phyloP scores from a whole-genome alignment of 2,329 filamentous ascomycete species.

The Talaromyces marneffei region DNA sequence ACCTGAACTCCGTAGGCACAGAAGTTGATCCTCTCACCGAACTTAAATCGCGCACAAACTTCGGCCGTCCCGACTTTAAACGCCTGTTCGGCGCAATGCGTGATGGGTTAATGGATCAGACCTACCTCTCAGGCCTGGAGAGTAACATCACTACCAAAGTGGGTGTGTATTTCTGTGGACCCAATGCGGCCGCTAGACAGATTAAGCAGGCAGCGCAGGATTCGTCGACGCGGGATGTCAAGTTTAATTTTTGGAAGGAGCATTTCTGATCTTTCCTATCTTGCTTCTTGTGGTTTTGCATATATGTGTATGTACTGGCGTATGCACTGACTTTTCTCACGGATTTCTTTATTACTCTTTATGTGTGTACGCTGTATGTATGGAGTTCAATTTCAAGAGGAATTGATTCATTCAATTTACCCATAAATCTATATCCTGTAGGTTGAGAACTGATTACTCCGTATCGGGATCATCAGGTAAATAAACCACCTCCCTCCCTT shows the following conservation, averaged over 20 bases:
- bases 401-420: conserved; percentile 8
- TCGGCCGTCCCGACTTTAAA: conserved; percentile 84
- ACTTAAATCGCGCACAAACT: conserved; percentile 83
- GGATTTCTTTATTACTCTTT: not conserved
- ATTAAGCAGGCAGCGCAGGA: conserved; percentile 76
- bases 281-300: not conserved
- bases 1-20: conserved; percentile 87
- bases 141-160: conserved; percentile 71
- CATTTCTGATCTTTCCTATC: conserved; percentile 42
- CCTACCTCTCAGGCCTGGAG: conserved; percentile 78
- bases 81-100: conserved; percentile 78
- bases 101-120: conserved; percentile 76
- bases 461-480: conserved; percentile 27
- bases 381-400: not conserved
- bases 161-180: conserved; percentile 97
- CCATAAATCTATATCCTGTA: conserved; percentile 1
- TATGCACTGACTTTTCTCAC: not conserved
- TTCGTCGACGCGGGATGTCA: conserved; percentile 69
- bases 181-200: conserved; percentile 69
- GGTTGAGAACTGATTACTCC: not conserved
- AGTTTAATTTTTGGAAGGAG: conserved; percentile 99
- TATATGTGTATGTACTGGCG: not conserved
- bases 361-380: not conserved
- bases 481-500: conserved; percentile 17
- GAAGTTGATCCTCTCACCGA: conserved; percentile 88